A percentile compares a stretch with the other conserved stretches of the same genome.
phyloP scores from a whole-genome alignment of 2,329 filamentous ascomycete species.

The Colletotrichum trifolii region DNA sequence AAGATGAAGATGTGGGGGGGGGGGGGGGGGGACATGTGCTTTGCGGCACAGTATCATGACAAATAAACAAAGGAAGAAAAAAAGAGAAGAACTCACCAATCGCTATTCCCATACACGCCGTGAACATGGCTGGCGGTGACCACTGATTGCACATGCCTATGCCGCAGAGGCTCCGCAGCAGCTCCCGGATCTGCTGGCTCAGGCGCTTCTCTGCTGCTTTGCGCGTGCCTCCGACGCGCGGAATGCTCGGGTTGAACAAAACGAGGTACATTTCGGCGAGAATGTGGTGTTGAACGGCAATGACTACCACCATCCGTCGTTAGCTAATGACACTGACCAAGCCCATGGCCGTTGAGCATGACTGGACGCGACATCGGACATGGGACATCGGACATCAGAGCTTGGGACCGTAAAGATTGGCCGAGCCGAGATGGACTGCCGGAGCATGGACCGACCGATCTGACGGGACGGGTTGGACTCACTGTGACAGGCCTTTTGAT shows the following conservation, averaged over 20 bases:
- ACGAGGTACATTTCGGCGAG: constrained; percentile 67
- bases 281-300: constrained; percentile 70
- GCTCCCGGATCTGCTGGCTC: constrained; percentile 55
- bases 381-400: too few relatives aligned
- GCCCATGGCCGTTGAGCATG: neutral
- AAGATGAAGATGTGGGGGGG: neutral
- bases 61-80: neutral
- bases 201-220: constrained; percentile 43
- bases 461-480: constrained; percentile 3
- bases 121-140: constrained; percentile 67
- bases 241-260: constrained; percentile 65
- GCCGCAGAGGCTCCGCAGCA: constrained; percentile 67
- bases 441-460: too few relatives aligned
- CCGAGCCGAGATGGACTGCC: neutral
- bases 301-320: constrained; percentile 49
- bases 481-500: constrained; percentile 37
- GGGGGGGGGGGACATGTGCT: too few relatives aligned
- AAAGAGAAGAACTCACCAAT: constrained; percentile 10
- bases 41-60: neutral
- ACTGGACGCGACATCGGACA: too few relatives aligned
- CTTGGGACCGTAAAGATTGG: too few relatives aligned
- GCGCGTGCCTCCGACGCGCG: constrained; percentile 56
- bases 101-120: constrained; percentile 66
- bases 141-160: constrained; percentile 69
- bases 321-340: constrained; percentile 32